These are phyloP conservation scores for Cystoisospora suis DNA, from an alignment of 169 alveolate genomes.

Conservation along the genomic window DNA sequence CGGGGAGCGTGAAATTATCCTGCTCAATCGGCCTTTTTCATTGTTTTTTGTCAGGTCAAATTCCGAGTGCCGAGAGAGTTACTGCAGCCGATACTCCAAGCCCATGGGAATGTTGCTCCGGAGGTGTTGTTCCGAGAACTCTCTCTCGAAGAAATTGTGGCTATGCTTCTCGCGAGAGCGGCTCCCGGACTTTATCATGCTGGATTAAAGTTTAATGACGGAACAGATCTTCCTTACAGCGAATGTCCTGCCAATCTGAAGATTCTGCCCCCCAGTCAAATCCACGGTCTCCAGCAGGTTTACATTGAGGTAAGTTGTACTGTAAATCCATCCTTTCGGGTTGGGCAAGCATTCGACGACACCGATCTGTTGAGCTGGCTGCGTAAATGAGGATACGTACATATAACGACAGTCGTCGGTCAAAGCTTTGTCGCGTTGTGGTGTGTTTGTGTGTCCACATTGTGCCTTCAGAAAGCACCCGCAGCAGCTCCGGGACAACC, in stretches of 20 bases:
- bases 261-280: constrained; percentile 11
- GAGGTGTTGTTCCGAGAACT: neutral
- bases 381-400: no score
- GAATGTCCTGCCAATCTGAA: neutral
- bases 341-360: no score
- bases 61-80: neutral
- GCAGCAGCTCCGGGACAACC: no score
- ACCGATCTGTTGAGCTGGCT: no score
- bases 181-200: neutral
- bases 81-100: neutral
- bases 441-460: no score
- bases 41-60: neutral
- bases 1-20: no score
- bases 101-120: neutral
- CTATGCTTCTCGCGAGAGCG: neutral
- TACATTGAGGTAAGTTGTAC: neutral
- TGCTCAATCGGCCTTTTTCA: no score
- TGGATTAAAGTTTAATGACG: neutral
- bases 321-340: no score
- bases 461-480: no score
- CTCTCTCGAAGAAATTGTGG: neutral
- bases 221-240: neutral
- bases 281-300: neutral
- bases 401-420: no score
- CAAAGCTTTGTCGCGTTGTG: no score